Base-by-base conservation (phyloP, 1,139 yeast species). In the Pichia sp. region DNA sequence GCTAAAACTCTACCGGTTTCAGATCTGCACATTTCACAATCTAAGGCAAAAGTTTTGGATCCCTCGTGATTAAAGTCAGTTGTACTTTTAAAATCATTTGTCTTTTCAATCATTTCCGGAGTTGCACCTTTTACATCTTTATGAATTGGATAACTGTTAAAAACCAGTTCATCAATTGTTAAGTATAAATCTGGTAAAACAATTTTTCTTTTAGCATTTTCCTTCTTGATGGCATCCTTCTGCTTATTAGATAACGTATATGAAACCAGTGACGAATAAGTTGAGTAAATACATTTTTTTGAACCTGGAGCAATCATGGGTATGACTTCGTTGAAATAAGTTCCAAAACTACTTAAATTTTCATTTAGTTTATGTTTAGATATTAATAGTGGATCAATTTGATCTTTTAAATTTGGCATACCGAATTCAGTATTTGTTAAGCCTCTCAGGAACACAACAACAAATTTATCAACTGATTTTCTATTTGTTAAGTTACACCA, bases 1-100 rank as follows among this genome's bases (percentile, higher is more conserved):
- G 98, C 83, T 44, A 91, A 71, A 4, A 82, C 96, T 46, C 77
- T 74, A 0, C 88, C 89, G 2, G 64, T 58, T 0, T 71, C 78
- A 0, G 93, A 71, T 53, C 75, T 71, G 65, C 96, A 89, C 87
- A 93, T 93, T 68, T 93, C 99, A 71, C 99, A 93, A 69, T 93
- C 99, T 27, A 93, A 62, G 0, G 96, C 95, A 70, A 79, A 88
- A 0, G 86, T 81, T 51, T 74, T 81, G 5, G 84, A 77, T 0
- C 81, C 83, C 4, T 71, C 79, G 57, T 80, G 82, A 1, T 74
- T 78, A 58, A 77, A 75, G 0, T 63, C 58, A 19, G 48, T 58
- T 0, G 96, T 88, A 54, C 81, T 81, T 0, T 76, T 77, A 86
- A 87, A 86, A 1, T 71, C 77, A 6, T 64, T 66, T 1, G 56